A percentile compares a stretch with the other conserved stretches of the same genome.
Conservation (phyloP, 2,329 filamentous ascomycete species). For the Tolypocladium album region DNA sequence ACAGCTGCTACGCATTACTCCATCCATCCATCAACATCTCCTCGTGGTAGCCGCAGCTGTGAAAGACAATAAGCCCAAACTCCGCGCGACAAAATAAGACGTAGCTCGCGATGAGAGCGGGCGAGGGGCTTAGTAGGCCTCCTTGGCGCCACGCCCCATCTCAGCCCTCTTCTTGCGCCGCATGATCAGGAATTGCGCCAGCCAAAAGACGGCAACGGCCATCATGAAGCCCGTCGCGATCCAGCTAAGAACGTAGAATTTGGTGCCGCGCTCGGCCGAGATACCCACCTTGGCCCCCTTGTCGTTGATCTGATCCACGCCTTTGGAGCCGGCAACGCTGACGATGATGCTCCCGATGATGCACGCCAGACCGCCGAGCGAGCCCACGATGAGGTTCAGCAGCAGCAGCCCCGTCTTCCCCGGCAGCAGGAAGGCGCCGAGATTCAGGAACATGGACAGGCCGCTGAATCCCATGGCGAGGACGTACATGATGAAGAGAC, state of each 20-base stretch:
- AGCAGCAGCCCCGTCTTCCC: slow-evolving; percentile 14
- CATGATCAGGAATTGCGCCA: slow-evolving; percentile 18
- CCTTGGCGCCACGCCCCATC: neutral
- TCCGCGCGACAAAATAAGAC: neutral
- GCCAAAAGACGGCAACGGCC: slow-evolving; percentile 29
- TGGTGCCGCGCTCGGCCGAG: slow-evolving; percentile 27
- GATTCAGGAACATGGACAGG: slow-evolving; percentile 28
- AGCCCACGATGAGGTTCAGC: slow-evolving; percentile 25
- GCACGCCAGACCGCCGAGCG: slow-evolving; percentile 24
- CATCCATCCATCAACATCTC: neutral
- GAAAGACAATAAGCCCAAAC: neutral
- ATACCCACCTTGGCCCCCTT: slow-evolving; percentile 33
- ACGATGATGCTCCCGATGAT: slow-evolving; percentile 31
- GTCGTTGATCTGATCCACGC: slow-evolving; percentile 29
- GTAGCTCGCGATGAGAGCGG: neutral
- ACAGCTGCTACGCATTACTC: neutral
- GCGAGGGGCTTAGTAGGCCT: neutral
- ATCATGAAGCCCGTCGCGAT: slow-evolving; percentile 34
- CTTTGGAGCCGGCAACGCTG: slow-evolving; percentile 29
- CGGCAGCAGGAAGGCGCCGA: slow-evolving; percentile 23
- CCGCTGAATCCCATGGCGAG: slow-evolving; percentile 30
- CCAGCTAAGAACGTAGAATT: slow-evolving; percentile 37
- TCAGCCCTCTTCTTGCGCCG: slow-evolving; percentile 12
- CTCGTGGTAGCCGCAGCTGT: neutral
- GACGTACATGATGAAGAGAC: slow-evolving; percentile 37